Evolutionary conservation across 805 yeast species (phyloP).

Genomic region (Cyberlindnera maritima): DNA sequence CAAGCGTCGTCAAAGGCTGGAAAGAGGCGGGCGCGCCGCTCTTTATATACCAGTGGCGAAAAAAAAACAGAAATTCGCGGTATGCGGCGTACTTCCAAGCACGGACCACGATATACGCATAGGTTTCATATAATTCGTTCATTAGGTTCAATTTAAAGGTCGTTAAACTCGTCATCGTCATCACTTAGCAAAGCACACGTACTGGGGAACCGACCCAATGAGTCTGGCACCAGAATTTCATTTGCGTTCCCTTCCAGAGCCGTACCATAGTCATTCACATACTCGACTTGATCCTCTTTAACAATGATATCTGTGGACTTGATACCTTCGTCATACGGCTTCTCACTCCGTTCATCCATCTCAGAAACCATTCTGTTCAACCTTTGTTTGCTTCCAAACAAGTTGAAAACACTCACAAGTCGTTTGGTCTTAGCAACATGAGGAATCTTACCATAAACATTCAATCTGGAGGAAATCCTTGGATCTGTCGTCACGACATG

Average conservation of each 20-base stretch:
- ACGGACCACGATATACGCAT: constrained; percentile 4
- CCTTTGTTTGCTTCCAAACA: constrained; percentile 8
- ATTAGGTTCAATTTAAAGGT: constrained; percentile 5
- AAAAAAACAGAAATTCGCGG: not conserved
- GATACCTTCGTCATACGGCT: constrained; percentile 1
- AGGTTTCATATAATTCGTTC: not conserved
- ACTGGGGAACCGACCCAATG: constrained; percentile 1
- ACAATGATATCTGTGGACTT: constrained; percentile 9
- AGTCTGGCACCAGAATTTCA: not conserved
- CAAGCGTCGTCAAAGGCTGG: not conserved
- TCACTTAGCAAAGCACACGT: constrained; percentile 10
- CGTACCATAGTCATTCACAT: not conserved
- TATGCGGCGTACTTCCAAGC: not conserved
- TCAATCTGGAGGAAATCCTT: constrained; percentile 10
- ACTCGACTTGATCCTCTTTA: constrained; percentile 1
- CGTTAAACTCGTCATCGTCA: constrained; percentile 19
- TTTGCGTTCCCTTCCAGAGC: not conserved
- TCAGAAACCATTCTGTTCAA: constrained; percentile 12
- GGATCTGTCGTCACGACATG: constrained; percentile 14
- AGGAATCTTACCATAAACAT: constrained; percentile 11
- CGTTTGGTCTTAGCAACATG: constrained; percentile 16
- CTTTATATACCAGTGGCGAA: not conserved
- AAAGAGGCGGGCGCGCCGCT: not conserved
- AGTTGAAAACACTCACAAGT: constrained; percentile 12
- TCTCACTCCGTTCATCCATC: constrained; percentile 2